phyloP scores from a whole-genome alignment of 2,329 filamentous ascomycete species.

The Drechmeria coniospora region DNA sequence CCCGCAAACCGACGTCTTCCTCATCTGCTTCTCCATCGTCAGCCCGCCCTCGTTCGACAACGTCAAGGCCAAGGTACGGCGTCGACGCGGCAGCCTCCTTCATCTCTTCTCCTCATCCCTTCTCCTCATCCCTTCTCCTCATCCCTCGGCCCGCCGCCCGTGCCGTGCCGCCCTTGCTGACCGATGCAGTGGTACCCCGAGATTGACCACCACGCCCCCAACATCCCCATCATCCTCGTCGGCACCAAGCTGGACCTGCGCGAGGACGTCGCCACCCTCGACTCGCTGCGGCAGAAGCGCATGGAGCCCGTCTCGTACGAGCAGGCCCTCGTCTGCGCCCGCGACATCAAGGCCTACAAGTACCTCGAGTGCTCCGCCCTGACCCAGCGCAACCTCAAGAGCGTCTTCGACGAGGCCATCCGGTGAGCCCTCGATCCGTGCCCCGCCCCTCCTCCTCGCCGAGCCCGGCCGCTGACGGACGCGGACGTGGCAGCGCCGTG shows the following conservation, averaged over 20 bases:
- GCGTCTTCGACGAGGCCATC: constrained; percentile 96
- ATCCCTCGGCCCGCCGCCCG: too few relatives aligned
- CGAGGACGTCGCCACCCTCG: constrained; percentile 70
- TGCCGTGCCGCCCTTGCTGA: constrained; percentile 4
- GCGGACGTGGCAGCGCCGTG: constrained; percentile 46
- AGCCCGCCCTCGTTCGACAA: constrained; percentile 97
- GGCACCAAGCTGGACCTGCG: constrained; percentile 93
- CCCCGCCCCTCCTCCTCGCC: constrained; percentile 6
- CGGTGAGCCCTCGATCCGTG: constrained; percentile 43
- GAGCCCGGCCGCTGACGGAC: too few relatives aligned
- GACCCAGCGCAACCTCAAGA: constrained; percentile 94
- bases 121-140: too few relatives aligned
- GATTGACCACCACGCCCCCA: constrained; percentile 91
- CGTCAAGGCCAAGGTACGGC: constrained; percentile 84
- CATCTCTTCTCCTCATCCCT: too few relatives aligned
- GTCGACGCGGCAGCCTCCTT: neutral
- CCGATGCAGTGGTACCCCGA: constrained; percentile 75
- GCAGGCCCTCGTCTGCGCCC: constrained; percentile 73
- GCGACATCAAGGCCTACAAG: constrained; percentile 91
- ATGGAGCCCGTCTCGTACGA: constrained; percentile 88
- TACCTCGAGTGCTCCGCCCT: constrained; percentile 96
- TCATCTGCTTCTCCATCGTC: constrained; percentile 97
- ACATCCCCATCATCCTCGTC: constrained; percentile 90
- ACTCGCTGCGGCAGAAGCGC: constrained; percentile 74
- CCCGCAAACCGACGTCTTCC: constrained; percentile 94